Conservation (phyloP, 208 protist species). For the Acanthamoeba lenticulata region DNA sequence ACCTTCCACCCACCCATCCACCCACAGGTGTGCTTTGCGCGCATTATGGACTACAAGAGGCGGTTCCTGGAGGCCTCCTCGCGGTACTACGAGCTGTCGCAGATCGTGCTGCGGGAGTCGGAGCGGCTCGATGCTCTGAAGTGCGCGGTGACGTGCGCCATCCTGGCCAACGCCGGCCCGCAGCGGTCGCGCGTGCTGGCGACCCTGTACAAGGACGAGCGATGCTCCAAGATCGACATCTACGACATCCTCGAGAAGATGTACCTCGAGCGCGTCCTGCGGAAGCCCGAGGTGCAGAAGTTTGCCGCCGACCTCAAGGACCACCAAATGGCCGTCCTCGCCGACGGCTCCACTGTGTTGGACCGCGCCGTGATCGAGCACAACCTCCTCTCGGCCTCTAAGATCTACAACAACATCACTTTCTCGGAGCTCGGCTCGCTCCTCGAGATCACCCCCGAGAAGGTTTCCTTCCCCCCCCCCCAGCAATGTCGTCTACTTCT, state of each 20-base stretch:
- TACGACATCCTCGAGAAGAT: constrained; percentile 90
- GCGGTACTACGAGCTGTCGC: constrained; percentile 91
- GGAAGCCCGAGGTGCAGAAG: constrained; percentile 72
- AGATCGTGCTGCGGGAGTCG: constrained; percentile 80
- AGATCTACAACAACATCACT: constrained; percentile 94
- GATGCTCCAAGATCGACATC: constrained; percentile 81
- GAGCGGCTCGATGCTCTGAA: constrained; percentile 83
- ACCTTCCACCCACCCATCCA: not conserved
- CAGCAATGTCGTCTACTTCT: not conserved
- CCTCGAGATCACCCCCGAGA: constrained; percentile 86
- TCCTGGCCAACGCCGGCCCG: constrained; percentile 91
- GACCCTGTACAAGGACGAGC: constrained; percentile 90
- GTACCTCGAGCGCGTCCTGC: constrained; percentile 84
- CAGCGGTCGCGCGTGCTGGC: constrained; percentile 90
- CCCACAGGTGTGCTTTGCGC: constrained; percentile 85
- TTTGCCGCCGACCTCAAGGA: constrained; percentile 76
- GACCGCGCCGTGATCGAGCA: constrained; percentile 91
- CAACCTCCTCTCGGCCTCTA: constrained; percentile 91
- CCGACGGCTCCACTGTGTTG: constrained; percentile 81
- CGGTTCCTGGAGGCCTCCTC: constrained; percentile 91
- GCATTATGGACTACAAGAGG: constrained; percentile 90
- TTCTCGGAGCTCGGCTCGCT: constrained; percentile 91
- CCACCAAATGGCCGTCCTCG: constrained; percentile 81
- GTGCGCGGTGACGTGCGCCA: constrained; percentile 89
- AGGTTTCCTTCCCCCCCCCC: not conserved